Base-by-base conservation (phyloP, 768 basidiomycete species). In the Termitomyces titanicus region DNA sequence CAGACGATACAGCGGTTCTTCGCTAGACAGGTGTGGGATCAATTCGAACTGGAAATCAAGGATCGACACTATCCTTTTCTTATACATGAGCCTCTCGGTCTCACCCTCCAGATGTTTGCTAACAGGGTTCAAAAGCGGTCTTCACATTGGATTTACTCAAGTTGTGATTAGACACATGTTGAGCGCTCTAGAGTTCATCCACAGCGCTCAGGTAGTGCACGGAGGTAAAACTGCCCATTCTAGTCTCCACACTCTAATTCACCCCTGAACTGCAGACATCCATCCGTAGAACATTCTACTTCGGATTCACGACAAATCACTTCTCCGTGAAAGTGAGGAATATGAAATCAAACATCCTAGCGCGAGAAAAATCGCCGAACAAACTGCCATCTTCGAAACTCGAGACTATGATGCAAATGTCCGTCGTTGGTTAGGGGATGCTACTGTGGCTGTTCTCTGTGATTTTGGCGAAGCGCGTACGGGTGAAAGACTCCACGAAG, bases 391-490 rank as follows among this genome's bases (percentile, higher is more conserved):
- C 3, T 47, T 46, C 20, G 37, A 45, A 45, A 20, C 34, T 0
- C 11, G 3, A 15, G 17, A 13, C 5, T 22, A 37, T 47, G 0
- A 11, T 11, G 35, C 3, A 22, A 12, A 22, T 38, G 7, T 20
- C n/a, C 2, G 2, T n/a, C 45, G 35, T 22, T 53, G 43, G 51
- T 0, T 38, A 8, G 18, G 18, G 15, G 1, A 22, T 13, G 11
- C 9, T 9, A 8, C 9, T 20, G 24, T 18, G 8, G 13, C 27
- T 25, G 24, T 53, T 27, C 24, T 53, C 8, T 53, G 52, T 46
- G 52, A 53, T 38, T 46, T 53, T 3, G 52, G 52, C 13, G 31
- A 34, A 37, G 52, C 43, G 10, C 52, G 35, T 38, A 46, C 6
- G 1, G 43, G 52, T 6, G 5, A 29, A 11, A 10, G 8, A 0